Conservation (phyloP, 2,329 filamentous ascomycete species). For the Beauveria brongniartii region DNA sequence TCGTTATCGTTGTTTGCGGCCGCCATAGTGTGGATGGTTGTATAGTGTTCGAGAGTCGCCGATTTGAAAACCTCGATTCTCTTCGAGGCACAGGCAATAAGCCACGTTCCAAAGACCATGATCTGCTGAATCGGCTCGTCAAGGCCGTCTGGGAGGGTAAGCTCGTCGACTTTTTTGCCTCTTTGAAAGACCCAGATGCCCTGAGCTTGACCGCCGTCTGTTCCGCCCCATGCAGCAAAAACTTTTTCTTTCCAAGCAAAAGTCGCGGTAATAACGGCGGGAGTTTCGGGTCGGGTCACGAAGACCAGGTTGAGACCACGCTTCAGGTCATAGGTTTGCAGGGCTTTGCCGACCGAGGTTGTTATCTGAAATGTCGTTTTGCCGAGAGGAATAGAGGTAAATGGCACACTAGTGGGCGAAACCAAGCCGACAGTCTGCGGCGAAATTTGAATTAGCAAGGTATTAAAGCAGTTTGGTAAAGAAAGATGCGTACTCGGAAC, state of each 20-base stretch:
- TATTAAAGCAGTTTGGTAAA: background rate
- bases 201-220: constrained; percentile 40
- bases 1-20: constrained; percentile 51
- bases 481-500: constrained; percentile 60
- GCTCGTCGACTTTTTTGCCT: constrained; percentile 72
- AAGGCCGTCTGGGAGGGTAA: constrained; percentile 59
- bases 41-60: constrained; percentile 78
- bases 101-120: constrained; percentile 82
- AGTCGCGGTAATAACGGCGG: constrained; percentile 76
- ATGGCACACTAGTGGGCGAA: constrained; percentile 82
- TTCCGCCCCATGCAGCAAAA: constrained; percentile 81
- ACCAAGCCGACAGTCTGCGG: constrained; percentile 81
- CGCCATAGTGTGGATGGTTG: constrained; percentile 60
- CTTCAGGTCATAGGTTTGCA: constrained; percentile 94
- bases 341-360: constrained; percentile 78
- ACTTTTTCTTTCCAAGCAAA: constrained; percentile 80
- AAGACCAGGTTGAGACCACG: constrained; percentile 88
- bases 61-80: constrained; percentile 87
- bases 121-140: constrained; percentile 68
- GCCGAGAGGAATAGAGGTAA: constrained; percentile 79
- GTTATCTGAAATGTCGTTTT: constrained; percentile 97
- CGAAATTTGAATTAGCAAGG: constrained; percentile 2
- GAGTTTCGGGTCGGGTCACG: constrained; percentile 84
- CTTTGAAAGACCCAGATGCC: constrained; percentile 90
- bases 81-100: constrained; percentile 68